Percentiles rank a stretch among this genome's conserved stretches.
These are phyloP conservation scores for Aspergillus brunneoviolaceus DNA, from an alignment of 2,329 filamentous ascomycete genomes.

Conservation along the genomic window DNA sequence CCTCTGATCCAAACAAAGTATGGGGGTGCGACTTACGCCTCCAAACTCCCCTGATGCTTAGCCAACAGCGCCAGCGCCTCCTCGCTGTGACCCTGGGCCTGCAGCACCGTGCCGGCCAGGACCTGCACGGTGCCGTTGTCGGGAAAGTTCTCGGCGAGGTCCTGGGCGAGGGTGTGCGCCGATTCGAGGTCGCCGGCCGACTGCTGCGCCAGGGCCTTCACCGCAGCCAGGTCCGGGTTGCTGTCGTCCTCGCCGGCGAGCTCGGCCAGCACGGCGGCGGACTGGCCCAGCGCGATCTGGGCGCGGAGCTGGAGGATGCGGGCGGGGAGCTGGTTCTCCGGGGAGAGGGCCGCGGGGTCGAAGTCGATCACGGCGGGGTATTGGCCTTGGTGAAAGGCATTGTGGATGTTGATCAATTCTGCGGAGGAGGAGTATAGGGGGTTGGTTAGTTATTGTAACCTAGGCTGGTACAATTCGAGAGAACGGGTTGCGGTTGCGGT, in stretches of 20 bases:
- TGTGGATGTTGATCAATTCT: constrained; percentile 69
- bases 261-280: constrained; percentile 68
- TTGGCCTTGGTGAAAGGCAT: constrained; percentile 72
- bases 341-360: constrained; percentile 74
- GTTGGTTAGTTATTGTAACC: background rate
- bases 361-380: constrained; percentile 85
- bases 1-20: no score
- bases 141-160: constrained; percentile 63
- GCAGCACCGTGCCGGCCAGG: constrained; percentile 76
- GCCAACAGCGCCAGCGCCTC: constrained; percentile 77
- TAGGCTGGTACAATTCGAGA: no score
- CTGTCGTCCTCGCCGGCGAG: constrained; percentile 59
- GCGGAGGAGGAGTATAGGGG: constrained; percentile 20
- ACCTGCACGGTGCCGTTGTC: constrained; percentile 83
- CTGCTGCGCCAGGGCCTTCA: constrained; percentile 72
- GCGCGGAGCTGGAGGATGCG: constrained; percentile 78
- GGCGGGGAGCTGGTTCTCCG: constrained; percentile 73
- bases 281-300: constrained; percentile 77
- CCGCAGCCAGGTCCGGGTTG: constrained; percentile 72
- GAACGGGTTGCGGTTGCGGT: background rate
- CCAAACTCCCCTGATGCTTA: constrained; percentile 78
- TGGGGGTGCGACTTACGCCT: constrained; percentile 60
- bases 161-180: constrained; percentile 64
- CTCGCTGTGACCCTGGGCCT: constrained; percentile 76
- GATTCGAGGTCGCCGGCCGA: constrained; percentile 59